Percentiles rank a stretch among this genome's conserved stretches.
Evolutionary conservation across 2,329 filamentous ascomycete species (phyloP).

Genomic region (Nigrospora osmanthi): DNA sequence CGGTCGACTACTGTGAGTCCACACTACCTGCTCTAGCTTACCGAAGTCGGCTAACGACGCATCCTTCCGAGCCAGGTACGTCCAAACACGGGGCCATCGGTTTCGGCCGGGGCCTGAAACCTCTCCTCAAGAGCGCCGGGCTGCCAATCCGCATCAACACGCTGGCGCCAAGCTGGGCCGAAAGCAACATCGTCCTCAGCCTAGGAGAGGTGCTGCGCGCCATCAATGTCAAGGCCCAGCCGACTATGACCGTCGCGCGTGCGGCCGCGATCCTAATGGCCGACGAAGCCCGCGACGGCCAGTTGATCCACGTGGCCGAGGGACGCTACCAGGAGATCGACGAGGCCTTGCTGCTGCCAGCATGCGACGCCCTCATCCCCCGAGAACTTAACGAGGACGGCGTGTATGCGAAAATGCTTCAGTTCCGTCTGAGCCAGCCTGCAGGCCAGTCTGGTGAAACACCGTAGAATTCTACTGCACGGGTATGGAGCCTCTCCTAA

Average conservation of each 20-base stretch:
- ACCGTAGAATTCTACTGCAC: no score
- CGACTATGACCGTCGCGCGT: conserved; percentile 35
- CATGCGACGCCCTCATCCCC: conserved; percentile 11
- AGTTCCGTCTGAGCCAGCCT: no score
- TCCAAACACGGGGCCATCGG: conserved; percentile 49
- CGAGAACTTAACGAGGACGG: no score
- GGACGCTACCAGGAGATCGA: conserved; percentile 47
- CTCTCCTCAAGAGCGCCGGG: conserved; percentile 22
- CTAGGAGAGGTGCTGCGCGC: conserved; percentile 25
- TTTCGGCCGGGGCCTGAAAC: conserved; percentile 37
- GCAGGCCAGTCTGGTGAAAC: no score
- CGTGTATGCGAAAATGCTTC: no score
- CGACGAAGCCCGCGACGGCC: conserved; percentile 36
- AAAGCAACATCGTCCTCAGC: conserved; percentile 35
- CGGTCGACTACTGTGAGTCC: conserved; percentile 40
- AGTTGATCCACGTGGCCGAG: conserved; percentile 39
- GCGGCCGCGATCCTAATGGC: conserved; percentile 40
- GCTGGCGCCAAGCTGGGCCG: conserved; percentile 47
- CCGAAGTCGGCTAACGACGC: not conserved
- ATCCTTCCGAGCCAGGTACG: conserved; percentile 18
- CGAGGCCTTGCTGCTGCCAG: conserved; percentile 28
- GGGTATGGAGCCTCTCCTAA: no score
- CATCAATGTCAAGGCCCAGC: conserved; percentile 32
- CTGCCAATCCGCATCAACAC: conserved; percentile 47
- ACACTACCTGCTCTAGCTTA: not conserved